Conservation (phyloP, 1,139 yeast species). For the Candida pseudoviswanathii region DNA sequence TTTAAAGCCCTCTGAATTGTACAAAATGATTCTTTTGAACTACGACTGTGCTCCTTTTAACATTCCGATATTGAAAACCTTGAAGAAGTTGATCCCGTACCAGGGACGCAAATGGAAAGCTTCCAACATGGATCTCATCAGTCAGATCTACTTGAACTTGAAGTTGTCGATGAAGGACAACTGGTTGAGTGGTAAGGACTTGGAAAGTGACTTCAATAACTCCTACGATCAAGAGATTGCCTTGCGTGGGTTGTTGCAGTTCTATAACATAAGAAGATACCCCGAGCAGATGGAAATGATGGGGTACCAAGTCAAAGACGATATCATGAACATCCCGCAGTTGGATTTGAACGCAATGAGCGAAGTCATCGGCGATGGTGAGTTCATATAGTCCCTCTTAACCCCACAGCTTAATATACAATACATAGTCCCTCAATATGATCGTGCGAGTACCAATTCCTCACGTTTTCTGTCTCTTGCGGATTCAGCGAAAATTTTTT, state of each 20-base stretch:
- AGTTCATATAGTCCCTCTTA: conserved; percentile 7
- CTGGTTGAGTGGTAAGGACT: conserved; percentile 88
- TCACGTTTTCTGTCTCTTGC: background rate
- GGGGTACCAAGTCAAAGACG: conserved; percentile 49
- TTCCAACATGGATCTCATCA: conserved; percentile 89
- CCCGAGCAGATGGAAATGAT: conserved; percentile 51
- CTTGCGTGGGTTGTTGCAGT: conserved; percentile 75
- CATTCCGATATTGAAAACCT: conserved; percentile 67
- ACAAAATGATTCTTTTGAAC: conserved; percentile 45
- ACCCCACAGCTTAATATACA: no score
- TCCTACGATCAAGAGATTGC: conserved; percentile 89
- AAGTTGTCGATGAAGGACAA: conserved; percentile 74
- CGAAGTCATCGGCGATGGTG: conserved; percentile 11
- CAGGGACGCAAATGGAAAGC: conserved; percentile 95
- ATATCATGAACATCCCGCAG: conserved; percentile 24
- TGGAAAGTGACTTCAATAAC: conserved; percentile 72
- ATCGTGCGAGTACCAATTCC: conserved; percentile 1
- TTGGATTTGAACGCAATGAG: conserved; percentile 18
- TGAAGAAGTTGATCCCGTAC: conserved; percentile 83
- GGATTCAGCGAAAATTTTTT: conserved; percentile 4
- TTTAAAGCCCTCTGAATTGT: conserved; percentile 53
- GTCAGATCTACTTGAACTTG: conserved; percentile 80
- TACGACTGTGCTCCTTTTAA: conserved; percentile 67
- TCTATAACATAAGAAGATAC: conserved; percentile 68
- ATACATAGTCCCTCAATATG: background rate